Percentiles rank a stretch among this genome's conserved stretches.
Conservation (phyloP, 768 basidiomycete species). For the Suillus brevipes region DNA sequence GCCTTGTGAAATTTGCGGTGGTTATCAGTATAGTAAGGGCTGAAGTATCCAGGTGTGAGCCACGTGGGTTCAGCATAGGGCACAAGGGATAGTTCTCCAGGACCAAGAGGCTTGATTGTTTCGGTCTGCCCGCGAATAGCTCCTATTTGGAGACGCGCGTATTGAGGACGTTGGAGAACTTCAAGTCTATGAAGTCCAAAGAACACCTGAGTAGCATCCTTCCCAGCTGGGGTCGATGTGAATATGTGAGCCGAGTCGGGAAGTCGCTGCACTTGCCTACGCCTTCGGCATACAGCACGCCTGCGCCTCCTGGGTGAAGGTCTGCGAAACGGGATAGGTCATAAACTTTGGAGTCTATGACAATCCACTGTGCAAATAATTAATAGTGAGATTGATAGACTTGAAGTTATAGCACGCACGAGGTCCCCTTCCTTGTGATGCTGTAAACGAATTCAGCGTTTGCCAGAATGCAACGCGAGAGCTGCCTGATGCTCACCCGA, state of each 20-base stretch:
- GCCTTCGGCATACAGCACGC: conserved; percentile 63
- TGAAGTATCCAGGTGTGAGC: conserved; percentile 65
- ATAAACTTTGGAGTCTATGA: conserved; percentile 80
- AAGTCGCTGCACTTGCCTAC: conserved; percentile 51
- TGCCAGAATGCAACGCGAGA: background rate
- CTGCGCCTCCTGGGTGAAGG: conserved; percentile 82
- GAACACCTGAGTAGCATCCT: conserved; percentile 79
- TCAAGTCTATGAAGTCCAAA: conserved; percentile 85
- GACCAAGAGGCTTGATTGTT: conserved; percentile 49
- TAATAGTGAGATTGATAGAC: background rate
- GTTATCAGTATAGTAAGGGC: conserved; percentile 75
- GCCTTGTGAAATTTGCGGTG: conserved; percentile 76
- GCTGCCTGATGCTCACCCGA: conserved; percentile 44
- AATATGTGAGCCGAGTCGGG: background rate
- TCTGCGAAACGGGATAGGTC: conserved; percentile 78
- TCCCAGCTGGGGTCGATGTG: conserved; percentile 48
- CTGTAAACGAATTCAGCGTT: conserved; percentile 38
- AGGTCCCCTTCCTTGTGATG: conserved; percentile 87
- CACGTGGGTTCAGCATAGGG: conserved; percentile 89
- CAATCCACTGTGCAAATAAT: conserved; percentile 60
- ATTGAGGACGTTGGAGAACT: conserved; percentile 72
- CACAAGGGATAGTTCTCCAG: conserved; percentile 69
- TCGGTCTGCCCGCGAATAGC: conserved; percentile 58
- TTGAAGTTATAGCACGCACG: conserved; percentile 39
- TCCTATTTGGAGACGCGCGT: conserved; percentile 69